Base-by-base conservation (phyloP, 2,329 filamentous ascomycete species). In the Calonectria multiphialidica region DNA sequence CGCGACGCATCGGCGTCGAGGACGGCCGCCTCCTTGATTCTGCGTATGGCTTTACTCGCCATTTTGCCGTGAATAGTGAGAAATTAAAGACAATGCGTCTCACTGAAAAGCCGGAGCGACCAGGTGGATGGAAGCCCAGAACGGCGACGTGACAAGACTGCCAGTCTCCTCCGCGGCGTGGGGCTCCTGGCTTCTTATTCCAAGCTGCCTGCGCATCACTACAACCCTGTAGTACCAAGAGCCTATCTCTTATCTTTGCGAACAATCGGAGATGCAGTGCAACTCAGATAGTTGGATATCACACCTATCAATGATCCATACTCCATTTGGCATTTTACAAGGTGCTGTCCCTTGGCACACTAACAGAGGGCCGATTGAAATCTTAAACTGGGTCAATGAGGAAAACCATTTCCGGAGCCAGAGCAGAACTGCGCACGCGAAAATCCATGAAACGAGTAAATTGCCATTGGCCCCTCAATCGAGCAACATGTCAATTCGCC, bases 1-100 rank as follows among this genome's bases (percentile, higher is more conserved):
- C 81, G 82, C 16, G 79, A 75, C 53, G 83, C 82, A 68, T 87
- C 82, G 61, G 84, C 84, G 63, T 83, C 82, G 28, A 87, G 78
- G 37, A 80, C 80, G 23, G 82, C 73, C 16, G 77, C 81, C 45
- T 84, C 79, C 49, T 80, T 81, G 28, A 84, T 44, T 6, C 72
- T 76, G 16, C 61, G 61, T 5, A 49, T 49, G 18, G 44, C n/a
- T 16, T 64, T 64, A 13, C 10, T 64, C 30, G 42, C 44, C 61
- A 64, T 64, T 3, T 49, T 35, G 30, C 21, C n/a, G 28, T 28
- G 8, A 16, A 25, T 49, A 8, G 13, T 18, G 13, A 59, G 13
- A 12, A 15, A 40, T 18, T 15, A 12, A 10, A n/a, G 21, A 18
- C 2, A 16, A 40, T 12, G 3, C 13, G 13, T 21, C 33, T 12